Percentiles rank a stretch among this genome's conserved stretches.
Evolutionary conservation across 441 rosid genomes (phyloP).

Genomic region (Melastoma candidum): DNA sequence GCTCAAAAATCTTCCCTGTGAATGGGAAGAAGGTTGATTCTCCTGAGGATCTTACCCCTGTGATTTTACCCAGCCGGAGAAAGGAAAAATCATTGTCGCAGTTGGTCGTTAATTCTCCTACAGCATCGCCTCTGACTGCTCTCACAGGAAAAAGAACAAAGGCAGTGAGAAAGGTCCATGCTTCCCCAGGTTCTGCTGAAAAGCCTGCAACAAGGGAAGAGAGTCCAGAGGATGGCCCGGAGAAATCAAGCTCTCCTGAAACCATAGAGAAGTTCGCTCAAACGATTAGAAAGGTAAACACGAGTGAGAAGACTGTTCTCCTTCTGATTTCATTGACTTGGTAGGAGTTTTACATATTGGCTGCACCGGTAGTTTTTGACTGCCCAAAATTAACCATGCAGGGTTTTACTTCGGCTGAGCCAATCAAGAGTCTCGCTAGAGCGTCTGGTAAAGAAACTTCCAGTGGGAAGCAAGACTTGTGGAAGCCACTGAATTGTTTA

Average conservation of each 20-base stretch:
- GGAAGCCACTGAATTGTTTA: constrained; percentile 63
- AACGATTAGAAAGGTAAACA: constrained; percentile 44
- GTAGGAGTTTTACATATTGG: too few relatives aligned
- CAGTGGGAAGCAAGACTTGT: constrained; percentile 41
- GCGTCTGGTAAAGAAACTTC: constrained; percentile 31
- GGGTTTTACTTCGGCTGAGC: constrained; percentile 53
- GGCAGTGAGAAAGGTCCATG: constrained; percentile 32
- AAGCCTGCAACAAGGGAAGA: constrained; percentile 46
- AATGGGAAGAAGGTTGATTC: constrained; percentile 34
- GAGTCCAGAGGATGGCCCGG: constrained; percentile 34
- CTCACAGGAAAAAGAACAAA: constrained; percentile 52
- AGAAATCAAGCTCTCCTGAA: constrained; percentile 48
- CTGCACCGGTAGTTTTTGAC: neutral
- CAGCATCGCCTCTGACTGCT: constrained; percentile 40
- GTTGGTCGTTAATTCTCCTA: constrained; percentile 56
- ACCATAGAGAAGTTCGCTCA: constrained; percentile 34
- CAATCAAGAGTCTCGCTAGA: constrained; percentile 26
- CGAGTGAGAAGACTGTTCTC: constrained; percentile 6
- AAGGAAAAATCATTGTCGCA: constrained; percentile 72
- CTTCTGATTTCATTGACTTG: constrained; percentile 2
- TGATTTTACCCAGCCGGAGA: constrained; percentile 42
- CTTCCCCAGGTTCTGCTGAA: constrained; percentile 35
- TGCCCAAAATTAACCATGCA: constrained; percentile 17
- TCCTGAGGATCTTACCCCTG: constrained; percentile 31
- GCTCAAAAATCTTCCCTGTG: constrained; percentile 51